Percentiles rank a stretch among this genome's conserved stretches.
Conservation (phyloP, 352 stramenopile genomes). For the Aphanomyces cochlioides region DNA sequence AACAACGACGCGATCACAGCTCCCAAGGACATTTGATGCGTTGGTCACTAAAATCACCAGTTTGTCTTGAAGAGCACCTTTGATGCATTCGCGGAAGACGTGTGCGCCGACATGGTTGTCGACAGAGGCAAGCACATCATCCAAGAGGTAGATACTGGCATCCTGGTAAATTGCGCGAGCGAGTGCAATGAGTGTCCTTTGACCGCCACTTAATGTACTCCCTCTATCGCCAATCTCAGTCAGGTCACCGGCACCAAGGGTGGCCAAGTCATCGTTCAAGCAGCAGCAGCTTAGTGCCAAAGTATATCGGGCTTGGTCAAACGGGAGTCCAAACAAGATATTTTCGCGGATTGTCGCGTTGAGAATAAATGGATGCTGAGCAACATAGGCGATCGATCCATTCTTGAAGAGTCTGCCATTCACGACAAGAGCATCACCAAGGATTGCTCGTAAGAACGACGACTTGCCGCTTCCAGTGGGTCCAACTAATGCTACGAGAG, state of each 20-base stretch:
- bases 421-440: conserved; percentile 40
- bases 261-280: conserved; percentile 46
- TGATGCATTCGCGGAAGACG: conserved; percentile 26
- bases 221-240: conserved; percentile 74
- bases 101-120: conserved; percentile 30
- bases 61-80: conserved; percentile 18
- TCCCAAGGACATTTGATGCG: conserved; percentile 46
- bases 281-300: conserved; percentile 53
- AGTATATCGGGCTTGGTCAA: conserved; percentile 50
- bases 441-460: conserved; percentile 46
- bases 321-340: conserved; percentile 61
- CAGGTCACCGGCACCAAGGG: conserved; percentile 46
- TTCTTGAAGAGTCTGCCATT: background rate
- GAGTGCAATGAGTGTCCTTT: conserved; percentile 67
- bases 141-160: conserved; percentile 29
- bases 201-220: conserved; percentile 42
- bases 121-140: conserved; percentile 28
- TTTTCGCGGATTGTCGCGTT: conserved; percentile 74
- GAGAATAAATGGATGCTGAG: conserved; percentile 71
- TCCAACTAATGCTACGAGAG: conserved; percentile 84
- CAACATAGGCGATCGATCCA: conserved; percentile 26
- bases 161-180: conserved; percentile 50
- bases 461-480: conserved; percentile 76
- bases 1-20: conserved; percentile 59
- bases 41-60: conserved; percentile 29